A percentile compares a stretch with the other conserved stretches of the same genome.
Evolutionary conservation across 2,329 filamentous ascomycete species (phyloP).

Genomic region (Fonsecaea pedrosoi): DNA sequence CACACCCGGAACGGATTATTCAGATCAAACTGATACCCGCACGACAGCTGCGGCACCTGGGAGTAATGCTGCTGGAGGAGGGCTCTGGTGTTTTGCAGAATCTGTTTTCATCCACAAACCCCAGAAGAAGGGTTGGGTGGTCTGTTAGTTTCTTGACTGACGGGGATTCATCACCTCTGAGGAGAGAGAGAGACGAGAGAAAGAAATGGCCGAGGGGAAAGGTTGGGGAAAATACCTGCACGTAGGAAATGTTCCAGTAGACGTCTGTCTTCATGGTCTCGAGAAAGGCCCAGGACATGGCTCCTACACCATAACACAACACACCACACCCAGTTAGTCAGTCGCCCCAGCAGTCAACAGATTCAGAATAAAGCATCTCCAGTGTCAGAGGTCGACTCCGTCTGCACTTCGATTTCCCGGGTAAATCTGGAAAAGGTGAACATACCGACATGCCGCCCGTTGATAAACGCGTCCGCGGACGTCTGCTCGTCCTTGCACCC

Average conservation of each 20-base stretch:
- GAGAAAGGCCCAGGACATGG: conserved; percentile 40
- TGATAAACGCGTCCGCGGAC: conserved; percentile 56
- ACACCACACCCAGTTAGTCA: background rate
- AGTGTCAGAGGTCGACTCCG: no score
- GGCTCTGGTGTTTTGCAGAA: conserved; percentile 42
- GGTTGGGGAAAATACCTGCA: conserved; percentile 25
- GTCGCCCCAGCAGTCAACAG: background rate
- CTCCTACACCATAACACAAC: conserved; percentile 18
- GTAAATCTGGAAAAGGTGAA: background rate
- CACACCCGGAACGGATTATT: conserved; percentile 44
- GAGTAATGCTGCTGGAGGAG: conserved; percentile 41
- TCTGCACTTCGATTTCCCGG: conserved; percentile 14
- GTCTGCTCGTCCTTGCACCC: conserved; percentile 61
- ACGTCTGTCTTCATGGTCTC: conserved; percentile 38
- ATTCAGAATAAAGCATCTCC: no score
- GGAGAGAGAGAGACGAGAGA: no score
- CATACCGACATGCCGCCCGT: conserved; percentile 45
- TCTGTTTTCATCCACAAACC: conserved; percentile 27
- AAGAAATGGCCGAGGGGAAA: no score
- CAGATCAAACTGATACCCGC: conserved; percentile 40
- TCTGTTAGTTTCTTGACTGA: no score
- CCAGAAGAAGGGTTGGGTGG: no score
- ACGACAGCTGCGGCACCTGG: conserved; percentile 44
- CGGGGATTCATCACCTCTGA: no score
- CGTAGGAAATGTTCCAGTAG: conserved; percentile 36